These are phyloP conservation scores for Talaromyces verruculosus DNA, from an alignment of 2,329 filamentous ascomycete species.

Conservation along the genomic window DNA sequence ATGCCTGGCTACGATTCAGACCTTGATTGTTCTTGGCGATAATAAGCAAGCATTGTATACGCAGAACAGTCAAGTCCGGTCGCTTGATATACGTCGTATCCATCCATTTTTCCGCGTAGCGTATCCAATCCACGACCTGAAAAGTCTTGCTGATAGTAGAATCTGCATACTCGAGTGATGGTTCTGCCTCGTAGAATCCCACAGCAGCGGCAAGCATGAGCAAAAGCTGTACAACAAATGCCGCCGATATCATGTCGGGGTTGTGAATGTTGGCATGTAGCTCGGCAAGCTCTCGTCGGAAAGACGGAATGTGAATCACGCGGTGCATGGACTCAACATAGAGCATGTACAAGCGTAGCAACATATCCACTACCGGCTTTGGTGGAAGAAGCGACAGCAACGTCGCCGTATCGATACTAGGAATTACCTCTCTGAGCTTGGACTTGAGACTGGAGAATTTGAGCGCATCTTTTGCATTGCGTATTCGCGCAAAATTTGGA, in stretches of 20 bases:
- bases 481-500: constrained; percentile 36
- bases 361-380: constrained; percentile 37
- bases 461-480: constrained; percentile 35
- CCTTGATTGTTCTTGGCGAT: constrained; percentile 53
- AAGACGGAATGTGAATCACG: constrained; percentile 44
- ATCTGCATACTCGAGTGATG: constrained; percentile 31
- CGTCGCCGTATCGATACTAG: constrained; percentile 32
- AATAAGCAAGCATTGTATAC: constrained; percentile 53
- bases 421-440: constrained; percentile 33
- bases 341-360: constrained; percentile 41
- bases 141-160: constrained; percentile 28
- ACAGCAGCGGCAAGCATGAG: constrained; percentile 41
- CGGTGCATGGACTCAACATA: constrained; percentile 43
- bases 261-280: constrained; percentile 35
- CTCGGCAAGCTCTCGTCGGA: constrained; percentile 39
- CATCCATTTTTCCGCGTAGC: constrained; percentile 84
- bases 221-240: constrained; percentile 40
- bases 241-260: constrained; percentile 30
- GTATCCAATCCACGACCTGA: constrained; percentile 66
- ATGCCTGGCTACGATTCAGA: constrained; percentile 54
- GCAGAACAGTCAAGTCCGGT: constrained; percentile 51
- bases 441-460: constrained; percentile 35
- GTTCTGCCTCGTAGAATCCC: constrained; percentile 35
- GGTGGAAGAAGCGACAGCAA: constrained; percentile 38
- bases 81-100: constrained; percentile 69